phyloP scores from a whole-genome alignment of 805 yeast species.

The Lachancea mirantina region DNA sequence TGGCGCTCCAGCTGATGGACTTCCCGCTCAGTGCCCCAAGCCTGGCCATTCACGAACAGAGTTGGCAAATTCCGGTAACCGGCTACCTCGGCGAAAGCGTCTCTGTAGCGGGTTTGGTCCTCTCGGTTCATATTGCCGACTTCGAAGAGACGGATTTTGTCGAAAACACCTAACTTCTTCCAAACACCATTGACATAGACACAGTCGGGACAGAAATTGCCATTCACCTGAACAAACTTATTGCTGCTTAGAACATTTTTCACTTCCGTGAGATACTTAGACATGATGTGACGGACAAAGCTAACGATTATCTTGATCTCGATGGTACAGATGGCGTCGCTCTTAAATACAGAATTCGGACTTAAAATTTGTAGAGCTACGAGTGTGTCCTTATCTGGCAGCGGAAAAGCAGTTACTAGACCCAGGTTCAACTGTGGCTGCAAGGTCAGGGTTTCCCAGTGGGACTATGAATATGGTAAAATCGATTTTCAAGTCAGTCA shows the following conservation, averaged over 20 bases:
- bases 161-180: slow-evolving; percentile 43
- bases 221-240: slow-evolving; percentile 52
- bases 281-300: too few relatives aligned
- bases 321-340: too few relatives aligned
- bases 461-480: too few relatives aligned
- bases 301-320: too few relatives aligned
- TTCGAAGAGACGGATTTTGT: slow-evolving; percentile 50
- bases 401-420: too few relatives aligned
- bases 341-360: too few relatives aligned
- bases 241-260: slow-evolving; percentile 39
- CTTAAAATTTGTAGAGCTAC: too few relatives aligned
- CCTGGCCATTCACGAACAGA: slow-evolving; percentile 26
- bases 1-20: slow-evolving; percentile 25
- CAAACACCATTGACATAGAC: slow-evolving; percentile 53
- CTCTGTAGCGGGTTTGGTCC: slow-evolving; percentile 29
- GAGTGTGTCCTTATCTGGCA: too few relatives aligned
- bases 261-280: slow-evolving; percentile 34
- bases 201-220: slow-evolving; percentile 78
- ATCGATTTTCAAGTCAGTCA: too few relatives aligned
- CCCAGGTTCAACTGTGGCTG: too few relatives aligned
- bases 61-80: slow-evolving; percentile 32
- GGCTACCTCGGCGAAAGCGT: slow-evolving; percentile 27
- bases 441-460: too few relatives aligned
- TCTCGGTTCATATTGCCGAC: slow-evolving; percentile 20
- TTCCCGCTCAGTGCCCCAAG: slow-evolving; percentile 31